These are phyloP conservation scores for Camellia sinensis DNA, from an alignment of 148 eudicot species.

Conservation along the genomic window DNA sequence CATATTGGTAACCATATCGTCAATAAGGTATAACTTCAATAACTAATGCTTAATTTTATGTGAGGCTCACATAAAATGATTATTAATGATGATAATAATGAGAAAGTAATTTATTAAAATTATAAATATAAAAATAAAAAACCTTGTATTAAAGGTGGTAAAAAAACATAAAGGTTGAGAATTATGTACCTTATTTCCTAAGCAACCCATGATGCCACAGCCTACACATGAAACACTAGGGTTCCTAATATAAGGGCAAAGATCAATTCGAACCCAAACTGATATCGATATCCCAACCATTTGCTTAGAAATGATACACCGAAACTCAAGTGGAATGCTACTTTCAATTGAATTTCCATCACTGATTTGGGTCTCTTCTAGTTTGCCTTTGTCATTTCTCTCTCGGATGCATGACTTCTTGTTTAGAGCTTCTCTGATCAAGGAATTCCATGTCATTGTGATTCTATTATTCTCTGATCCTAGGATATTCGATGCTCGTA, in stretches of 20 bases:
- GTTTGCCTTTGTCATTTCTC: conserved; percentile 8
- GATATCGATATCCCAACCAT: conserved; percentile 46
- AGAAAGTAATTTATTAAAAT: too few species aligned
- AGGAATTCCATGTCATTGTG: conserved; percentile 40
- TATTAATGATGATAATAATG: too few species aligned
- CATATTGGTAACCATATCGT: too few species aligned
- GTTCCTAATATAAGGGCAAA: conserved; percentile 24
- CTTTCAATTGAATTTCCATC: conserved; percentile 3
- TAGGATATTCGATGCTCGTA: conserved; percentile 38
- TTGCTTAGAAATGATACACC: conserved; percentile 34
- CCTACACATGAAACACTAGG: conserved; percentile 41
- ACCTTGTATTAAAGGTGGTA: too few species aligned
- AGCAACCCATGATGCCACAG: conserved; percentile 47
- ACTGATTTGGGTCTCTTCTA: background rate
- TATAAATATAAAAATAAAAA: too few species aligned
- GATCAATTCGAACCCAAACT: conserved; percentile 38
- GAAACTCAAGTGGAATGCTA: conserved; percentile 13
- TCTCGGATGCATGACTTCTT: conserved; percentile 11
- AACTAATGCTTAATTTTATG: too few species aligned
- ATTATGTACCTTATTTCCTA: conserved; percentile 42
- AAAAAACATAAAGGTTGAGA: background rate
- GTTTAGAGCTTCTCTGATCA: conserved; percentile 40
- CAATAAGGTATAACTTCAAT: too few species aligned
- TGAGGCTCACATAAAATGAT: too few species aligned
- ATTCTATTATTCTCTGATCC: conserved; percentile 30